Base-by-base conservation (phyloP, 306 rosid genomes). In the Dalbergia oliveri region DNA sequence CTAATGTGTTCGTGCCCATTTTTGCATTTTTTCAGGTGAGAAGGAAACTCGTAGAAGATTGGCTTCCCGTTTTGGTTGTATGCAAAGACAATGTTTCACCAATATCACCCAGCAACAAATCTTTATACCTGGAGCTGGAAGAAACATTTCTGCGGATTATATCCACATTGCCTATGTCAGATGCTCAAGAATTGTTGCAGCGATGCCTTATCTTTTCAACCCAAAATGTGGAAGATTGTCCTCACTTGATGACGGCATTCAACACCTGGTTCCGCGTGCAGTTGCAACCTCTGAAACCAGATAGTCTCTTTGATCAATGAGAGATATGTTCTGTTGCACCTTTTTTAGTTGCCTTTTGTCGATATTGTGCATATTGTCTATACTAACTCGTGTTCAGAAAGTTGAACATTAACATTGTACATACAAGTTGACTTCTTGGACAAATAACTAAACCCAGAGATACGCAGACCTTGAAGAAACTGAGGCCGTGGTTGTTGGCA, bases 201-300 rank as follows among this genome's bases (percentile, higher is more conserved):
- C 90, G 81, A 74, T 95, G 99, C 81, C 98, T 95, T 73, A 88
- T 89, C 88, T 93, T 95, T 78, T 94, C 96, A 5, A 90, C 96
- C 45, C 84, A 97, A 70, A 88, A 89, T 59, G 92, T 90, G 4
- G 99, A 94, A 21, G 99, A 95, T 45, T 95, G 99, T 68, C 92
- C 93, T 44, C 99, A 95, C 87, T 83, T 95, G 84, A 84, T 93
- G 18, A 82, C 74, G 1, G 99, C 98, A 1, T 95, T 95, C 88
- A 86, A 95, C 81, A 95, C 94, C 75, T 95, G 99, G 99, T 95
- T 95, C 86, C 91, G 37, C 99, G 98, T 15, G 94, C 96, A 11
- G 85, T 88, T 88, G 2, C 86, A 43, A 23, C 87, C 91, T 18
- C 75, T 83, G 0, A 89, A 72, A 71, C 75, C 80, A 9, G 88